Evolutionary conservation across 2,329 filamentous ascomycete species (phyloP), one percentile per base, ranked within the genome.

Genomic region (Endoconidiophora laricicola): DNA sequence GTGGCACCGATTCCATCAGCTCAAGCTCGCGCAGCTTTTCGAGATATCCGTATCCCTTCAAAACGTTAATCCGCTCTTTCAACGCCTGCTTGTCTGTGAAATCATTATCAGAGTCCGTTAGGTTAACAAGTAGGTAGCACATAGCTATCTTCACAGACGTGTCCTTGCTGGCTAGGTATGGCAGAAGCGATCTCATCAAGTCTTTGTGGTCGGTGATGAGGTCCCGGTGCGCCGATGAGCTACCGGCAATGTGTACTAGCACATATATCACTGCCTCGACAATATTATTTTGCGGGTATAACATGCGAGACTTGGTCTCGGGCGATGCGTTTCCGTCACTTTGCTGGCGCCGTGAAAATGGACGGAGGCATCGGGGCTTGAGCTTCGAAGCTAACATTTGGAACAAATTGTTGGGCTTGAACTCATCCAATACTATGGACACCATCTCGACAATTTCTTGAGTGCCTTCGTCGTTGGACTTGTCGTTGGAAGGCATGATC

Each of bases 171-270:
- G 69, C 74, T 58, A 91, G 83, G 50, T 94, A 79, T 14, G 76
- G 76, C 6, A 81, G 73, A 44, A 94, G 69, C 44, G 82, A 74
- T 58, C 75, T 78, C 53, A 96, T 71, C 3, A 96, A 69, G 10
- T 82, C 75, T 2, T 77, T 81, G 62, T 95, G 87, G 2, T 79
- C 72, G 48, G 93, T 77, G 9, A 94, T 71, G 14, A 86, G 66
- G 59, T 88, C 79, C 50, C 86, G 79, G 63, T 95, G 86, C 26
- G 76, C 74, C 2, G 86, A 79, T 10, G 80, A 70, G 55, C 86
- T 86, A 7, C 88, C 90, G 16, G 87, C 86, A 58, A 96, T 78
- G 65, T 96, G 87, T 12, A 91, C 81, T 45, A 96, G 71, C 51
- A 95, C 80, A 61, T 80, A 91, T 24, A 86, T 77, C 9, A 90